A percentile compares a stretch with the other conserved stretches of the same genome.
Evolutionary conservation across 176 grass and related monocot species (phyloP).

Genomic region (Carex pumila): DNA sequence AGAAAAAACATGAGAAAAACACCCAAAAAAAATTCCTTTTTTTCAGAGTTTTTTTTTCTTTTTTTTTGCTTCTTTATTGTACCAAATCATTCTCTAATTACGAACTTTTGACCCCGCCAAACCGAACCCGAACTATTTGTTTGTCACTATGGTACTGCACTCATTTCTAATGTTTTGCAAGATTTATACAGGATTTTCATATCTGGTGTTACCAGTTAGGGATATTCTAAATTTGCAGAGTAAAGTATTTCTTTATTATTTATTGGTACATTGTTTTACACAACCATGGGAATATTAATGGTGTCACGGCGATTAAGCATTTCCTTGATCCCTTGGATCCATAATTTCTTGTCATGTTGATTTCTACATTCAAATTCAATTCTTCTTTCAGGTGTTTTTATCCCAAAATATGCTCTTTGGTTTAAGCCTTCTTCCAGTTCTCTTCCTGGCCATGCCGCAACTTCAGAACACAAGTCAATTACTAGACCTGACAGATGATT

Average conservation of each 20-base stretch:
- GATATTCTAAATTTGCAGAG: background rate
- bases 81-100: too few relatives aligned
- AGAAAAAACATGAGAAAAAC: too few relatives aligned
- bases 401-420: conserved; percentile 67
- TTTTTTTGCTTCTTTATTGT: too few relatives aligned
- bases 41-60: too few relatives aligned
- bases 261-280: conserved; percentile 1
- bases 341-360: conserved; percentile 47
- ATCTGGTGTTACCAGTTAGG: background rate
- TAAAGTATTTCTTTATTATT: background rate
- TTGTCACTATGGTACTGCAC: too few relatives aligned
- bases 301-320: conserved; percentile 51
- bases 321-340: conserved; percentile 66
- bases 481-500: conserved; percentile 43
- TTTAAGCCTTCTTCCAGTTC: conserved; percentile 52
- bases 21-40: too few relatives aligned
- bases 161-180: background rate
- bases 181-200: background rate
- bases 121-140: too few relatives aligned
- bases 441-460: conserved; percentile 74
- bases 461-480: conserved; percentile 48
- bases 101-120: too few relatives aligned
- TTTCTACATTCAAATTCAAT: conserved; percentile 89
- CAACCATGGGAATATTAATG: conserved; percentile 30
- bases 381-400: conserved; percentile 59